These are phyloP conservation scores for Rhodotorula sp. DNA, from an alignment of 1,284 basidiomycete species.

Conservation along the genomic window DNA sequence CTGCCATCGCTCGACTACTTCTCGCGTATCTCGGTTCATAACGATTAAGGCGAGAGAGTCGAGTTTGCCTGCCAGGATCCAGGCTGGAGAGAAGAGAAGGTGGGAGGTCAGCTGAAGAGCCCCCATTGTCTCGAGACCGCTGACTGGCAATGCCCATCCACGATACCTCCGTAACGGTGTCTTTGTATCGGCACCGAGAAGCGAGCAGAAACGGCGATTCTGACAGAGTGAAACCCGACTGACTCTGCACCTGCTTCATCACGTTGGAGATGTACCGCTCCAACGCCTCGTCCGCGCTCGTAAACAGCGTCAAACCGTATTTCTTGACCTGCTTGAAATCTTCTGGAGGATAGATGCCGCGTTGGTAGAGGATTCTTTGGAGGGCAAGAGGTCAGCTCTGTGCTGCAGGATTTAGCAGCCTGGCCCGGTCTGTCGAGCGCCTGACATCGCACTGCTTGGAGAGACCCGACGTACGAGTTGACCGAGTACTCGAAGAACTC, in stretches of 20 bases:
- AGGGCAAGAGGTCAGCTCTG: slow-evolving; percentile 17
- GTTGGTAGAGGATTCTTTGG: slow-evolving; percentile 86
- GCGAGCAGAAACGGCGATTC: too few relatives aligned
- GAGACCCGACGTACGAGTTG: slow-evolving; percentile 67
- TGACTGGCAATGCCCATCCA: too few relatives aligned
- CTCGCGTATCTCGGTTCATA: slow-evolving; percentile 87
- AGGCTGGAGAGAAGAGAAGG: slow-evolving; percentile 37
- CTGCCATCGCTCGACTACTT: slow-evolving; percentile 94
- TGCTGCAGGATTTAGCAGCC: too few relatives aligned
- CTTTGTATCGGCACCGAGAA: too few relatives aligned
- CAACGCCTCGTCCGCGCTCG: slow-evolving; percentile 87
- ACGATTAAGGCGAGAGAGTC: slow-evolving; percentile 87
- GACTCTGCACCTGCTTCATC: slow-evolving; percentile 83
- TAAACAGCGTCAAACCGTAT: slow-evolving; percentile 92
- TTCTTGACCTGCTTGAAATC: slow-evolving; percentile 98
- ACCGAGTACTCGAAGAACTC: slow-evolving; percentile 99
- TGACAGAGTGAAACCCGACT: slow-evolving; percentile 46
- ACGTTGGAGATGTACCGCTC: slow-evolving; percentile 92
- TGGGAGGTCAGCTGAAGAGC: slow-evolving; percentile 8
- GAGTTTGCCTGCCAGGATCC: slow-evolving; percentile 74
- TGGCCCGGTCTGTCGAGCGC: too few relatives aligned
- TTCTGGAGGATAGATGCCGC: slow-evolving; percentile 94
- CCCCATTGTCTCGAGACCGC: too few relatives aligned
- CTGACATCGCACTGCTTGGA: not conserved
- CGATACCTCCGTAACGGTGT: too few relatives aligned